Evolutionary conservation across 2,329 filamentous ascomycete genomes (phyloP), one percentile per base, ranked within the genome.

Genomic region (Elsinoe necatrix): DNA sequence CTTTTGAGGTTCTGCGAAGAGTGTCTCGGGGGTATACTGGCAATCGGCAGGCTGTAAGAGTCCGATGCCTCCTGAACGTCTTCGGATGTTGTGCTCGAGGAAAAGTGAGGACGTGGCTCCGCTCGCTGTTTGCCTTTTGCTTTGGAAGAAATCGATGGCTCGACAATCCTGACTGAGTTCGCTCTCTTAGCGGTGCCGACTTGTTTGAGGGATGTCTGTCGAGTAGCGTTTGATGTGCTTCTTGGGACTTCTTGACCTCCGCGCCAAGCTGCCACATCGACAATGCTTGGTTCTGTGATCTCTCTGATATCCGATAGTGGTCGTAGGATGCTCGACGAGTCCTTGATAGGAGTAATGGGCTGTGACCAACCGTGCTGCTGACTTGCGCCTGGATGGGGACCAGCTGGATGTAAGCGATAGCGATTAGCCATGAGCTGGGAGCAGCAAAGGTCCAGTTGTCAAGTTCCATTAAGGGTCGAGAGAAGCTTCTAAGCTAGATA

Each of bases 231-330:
- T 57, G 45, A 62, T 66, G n/a, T 61, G 63, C 41, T 54, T n/a
- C n/a, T 37, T 59, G n/a, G 37, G 27, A 47, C 57, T 21, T 51
- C 50, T 39, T 34, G 23, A 42, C 23, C 52, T 43, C 56, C 39
- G 35, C 56, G 35, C 54, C 47, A 14, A 9, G 51, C 20, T 18
- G 45, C 23, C 12, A 60, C 42, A 11, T 76, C 73, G 16, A 69
- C 69, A 20, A 77, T 62, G 60, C 73, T 76, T 25, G 75, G 74
- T 62, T 77, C 75, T 9, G 74, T 77, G 61, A 76, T 66, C 61
- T 77, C 75, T 59, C 74, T 72, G 57, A 77, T 77, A 60, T 77
- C 75, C 42, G 75, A 77, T 25, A 77, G 63, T 43, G 75, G 73
- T 45, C 75, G 71, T 41, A 68, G 62, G 51, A 69, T 66, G 7